Evolutionary conservation across 352 stramenopile genomes (phyloP), one percentile per base, ranked within the genome.

Genomic region (Phytophthora vignae): DNA sequence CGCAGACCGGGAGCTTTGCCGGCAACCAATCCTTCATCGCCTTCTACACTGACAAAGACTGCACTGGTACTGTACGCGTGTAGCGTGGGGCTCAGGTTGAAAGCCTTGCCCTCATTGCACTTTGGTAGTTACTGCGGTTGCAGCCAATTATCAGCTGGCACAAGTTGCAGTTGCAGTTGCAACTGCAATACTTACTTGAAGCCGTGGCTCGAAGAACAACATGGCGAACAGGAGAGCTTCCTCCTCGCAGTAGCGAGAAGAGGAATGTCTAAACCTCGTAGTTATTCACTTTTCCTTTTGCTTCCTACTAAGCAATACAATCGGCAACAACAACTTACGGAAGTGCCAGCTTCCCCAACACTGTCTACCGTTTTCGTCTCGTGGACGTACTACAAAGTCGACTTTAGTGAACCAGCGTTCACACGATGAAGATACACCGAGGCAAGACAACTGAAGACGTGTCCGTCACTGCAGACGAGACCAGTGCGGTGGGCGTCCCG

Each of bases 331-430:
- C 31, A 50, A 55, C 10, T 57, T 69, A 40, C 42, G 53, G 53
- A 69, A 63, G 62, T 62, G 52, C 62, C 62, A 69, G 62, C 62
- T 63, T 62, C 54, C 61, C 61, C 11, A 69, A 69, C 52, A 52
- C 27, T 62, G 25, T 61, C 7, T 55, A 61, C 8, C 15, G 36
- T 61, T 62, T 69, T 54, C 38, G 38, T 68, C 52, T 65, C 53
- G 50, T 69, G 52, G 50, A 62, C 61, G 61, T 69, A 62, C 61
- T 69, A 69, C 61, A 68, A 67, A 68, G 60, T 68, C 52, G 60
- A 42, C 60, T 68, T 68, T 60, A 68, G 60, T 61, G 50, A 68
- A 61, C 52, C 50, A 38, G 0, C 38, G 60, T 68, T 68, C 60
- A 60, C 60, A 60, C 36, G 50, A 68, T 68, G 49, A 68, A 55